Percentiles rank a stretch among this genome's conserved stretches.
Evolutionary conservation across 192 early-diverging fungal genomes (phyloP).

Genomic region (Coemansia sp.): DNA sequence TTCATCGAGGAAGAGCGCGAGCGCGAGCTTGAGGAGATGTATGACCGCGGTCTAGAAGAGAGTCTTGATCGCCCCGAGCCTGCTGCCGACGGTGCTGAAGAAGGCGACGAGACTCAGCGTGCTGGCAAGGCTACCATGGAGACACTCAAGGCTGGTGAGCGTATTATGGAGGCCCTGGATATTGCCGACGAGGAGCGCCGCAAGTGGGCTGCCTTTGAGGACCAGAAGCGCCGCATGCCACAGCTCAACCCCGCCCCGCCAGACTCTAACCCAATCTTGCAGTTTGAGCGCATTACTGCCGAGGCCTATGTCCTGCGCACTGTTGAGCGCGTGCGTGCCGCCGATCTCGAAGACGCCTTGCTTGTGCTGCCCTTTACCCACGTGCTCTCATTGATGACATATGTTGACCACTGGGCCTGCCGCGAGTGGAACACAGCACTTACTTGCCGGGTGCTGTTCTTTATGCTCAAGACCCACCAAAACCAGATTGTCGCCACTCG

Average conservation of each 20-base stretch:
- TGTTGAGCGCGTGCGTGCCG: constrained; percentile 74
- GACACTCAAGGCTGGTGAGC: constrained; percentile 95
- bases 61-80: constrained; percentile 53
- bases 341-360: constrained; percentile 86
- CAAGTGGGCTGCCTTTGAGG: constrained; percentile 65
- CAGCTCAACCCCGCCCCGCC: constrained; percentile 51
- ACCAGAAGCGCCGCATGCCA: constrained; percentile 39
- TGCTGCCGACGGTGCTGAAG: constrained; percentile 48
- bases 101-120: constrained; percentile 60
- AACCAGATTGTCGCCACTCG: constrained; percentile 84
- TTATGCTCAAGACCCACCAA: constrained; percentile 84
- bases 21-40: constrained; percentile 86
- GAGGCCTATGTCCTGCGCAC: constrained; percentile 81
- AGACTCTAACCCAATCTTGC: constrained; percentile 64
- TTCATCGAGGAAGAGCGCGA: constrained; percentile 96
- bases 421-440: constrained; percentile 77
- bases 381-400: constrained; percentile 73
- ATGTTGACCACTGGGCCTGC: constrained; percentile 79
- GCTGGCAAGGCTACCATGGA: constrained; percentile 88
- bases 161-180: constrained; percentile 89
- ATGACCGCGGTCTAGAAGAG: constrained; percentile 73
- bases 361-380: constrained; percentile 84
- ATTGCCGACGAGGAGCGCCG: constrained; percentile 80
- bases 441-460: constrained; percentile 80
- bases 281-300: constrained; percentile 60